phyloP scores from a whole-genome alignment of 345 rosid genomes.

The Rhodamnia rubescens region DNA sequence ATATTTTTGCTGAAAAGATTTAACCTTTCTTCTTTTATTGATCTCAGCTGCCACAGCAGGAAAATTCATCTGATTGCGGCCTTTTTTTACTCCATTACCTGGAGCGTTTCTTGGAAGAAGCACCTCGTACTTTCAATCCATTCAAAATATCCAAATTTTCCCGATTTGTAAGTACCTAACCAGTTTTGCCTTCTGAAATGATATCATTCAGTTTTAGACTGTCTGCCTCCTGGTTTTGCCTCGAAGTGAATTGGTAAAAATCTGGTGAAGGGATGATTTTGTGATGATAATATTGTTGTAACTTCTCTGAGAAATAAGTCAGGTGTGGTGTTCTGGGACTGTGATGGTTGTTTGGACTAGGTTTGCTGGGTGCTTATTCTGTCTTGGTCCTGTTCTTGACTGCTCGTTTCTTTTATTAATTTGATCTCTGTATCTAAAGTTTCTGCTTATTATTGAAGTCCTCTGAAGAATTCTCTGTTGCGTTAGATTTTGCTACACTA shows the following conservation, averaged over 20 bases:
- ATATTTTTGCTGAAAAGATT: neutral
- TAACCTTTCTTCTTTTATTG: slow-evolving; percentile 1
- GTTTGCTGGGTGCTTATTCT: neutral
- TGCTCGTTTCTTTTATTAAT: neutral
- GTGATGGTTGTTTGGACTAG: neutral
- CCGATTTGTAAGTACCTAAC: slow-evolving; percentile 59
- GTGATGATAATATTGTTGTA: neutral
- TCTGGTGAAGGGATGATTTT: neutral
- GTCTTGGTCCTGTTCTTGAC: neutral
- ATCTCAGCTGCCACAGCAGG: slow-evolving; percentile 94
- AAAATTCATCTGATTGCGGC: slow-evolving; percentile 92
- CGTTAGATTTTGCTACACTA: neutral
- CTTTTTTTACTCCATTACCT: slow-evolving; percentile 90
- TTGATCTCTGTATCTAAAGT: neutral
- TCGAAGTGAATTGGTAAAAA: neutral
- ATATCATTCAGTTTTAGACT: neutral
- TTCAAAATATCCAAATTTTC: slow-evolving; percentile 53
- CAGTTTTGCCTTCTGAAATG: neutral
- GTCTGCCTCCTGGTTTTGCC: neutral
- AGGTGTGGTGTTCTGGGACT: neutral
- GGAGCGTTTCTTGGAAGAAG: slow-evolving; percentile 81
- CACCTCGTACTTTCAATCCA: slow-evolving; percentile 67
- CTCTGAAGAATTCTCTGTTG: neutral
- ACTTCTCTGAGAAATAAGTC: neutral
- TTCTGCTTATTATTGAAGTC: neutral